Base-by-base conservation (phyloP, 495 filamentous ascomycete species). In the Platismatia glauca region DNA sequence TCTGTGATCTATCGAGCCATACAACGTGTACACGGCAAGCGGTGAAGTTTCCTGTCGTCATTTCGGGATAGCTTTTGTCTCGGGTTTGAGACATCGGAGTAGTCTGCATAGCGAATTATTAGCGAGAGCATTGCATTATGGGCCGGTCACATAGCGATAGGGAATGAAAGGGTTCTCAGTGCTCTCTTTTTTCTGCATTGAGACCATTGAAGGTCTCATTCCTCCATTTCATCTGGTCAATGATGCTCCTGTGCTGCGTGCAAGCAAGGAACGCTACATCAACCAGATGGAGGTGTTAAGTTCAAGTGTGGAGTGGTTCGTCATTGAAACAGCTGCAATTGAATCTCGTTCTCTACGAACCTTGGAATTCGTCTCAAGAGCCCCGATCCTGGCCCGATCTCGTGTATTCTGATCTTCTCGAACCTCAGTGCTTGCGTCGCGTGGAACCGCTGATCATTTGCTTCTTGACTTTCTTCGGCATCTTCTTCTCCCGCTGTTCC, bases 381-480 rank as follows among this genome's bases (percentile, higher is more conserved):
- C 20, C 48, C 0, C 5, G 7, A 31, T 11, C 11, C 18, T 24
- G 18, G 11, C n/a, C 4, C 20, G 4, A 20, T 50, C 11, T 50
- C 8, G 24, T 7, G 33, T 52, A 22, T 33, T 34, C 20, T n/a
- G 31, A 22, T 58, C n/a, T 20, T 5, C 7, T 34, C 31, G 6
- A 27, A 29, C 12, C 11, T 64, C 50, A 69, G 67, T 81, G 78
- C 72, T 77, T 79, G 70, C 77, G 79, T 57, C 72, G 68, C 18
- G 79, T 64, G 20, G 80, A 71, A 41, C 67, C 68, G 58, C 66
- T 76, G 27, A 94, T 77, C 58, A 92, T 64, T 71, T 83, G 84
- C 77, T 95, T 96, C 81, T 98, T 98, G 37, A 91, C 55, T 68
- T 95, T 82, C 75, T 98, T 98, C 0, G 94, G 92, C 75, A 98